A percentile compares a stretch with the other conserved stretches of the same genome.
Conservation (phyloP, 345 rosid genomes). For the Sisymbrium irio region DNA sequence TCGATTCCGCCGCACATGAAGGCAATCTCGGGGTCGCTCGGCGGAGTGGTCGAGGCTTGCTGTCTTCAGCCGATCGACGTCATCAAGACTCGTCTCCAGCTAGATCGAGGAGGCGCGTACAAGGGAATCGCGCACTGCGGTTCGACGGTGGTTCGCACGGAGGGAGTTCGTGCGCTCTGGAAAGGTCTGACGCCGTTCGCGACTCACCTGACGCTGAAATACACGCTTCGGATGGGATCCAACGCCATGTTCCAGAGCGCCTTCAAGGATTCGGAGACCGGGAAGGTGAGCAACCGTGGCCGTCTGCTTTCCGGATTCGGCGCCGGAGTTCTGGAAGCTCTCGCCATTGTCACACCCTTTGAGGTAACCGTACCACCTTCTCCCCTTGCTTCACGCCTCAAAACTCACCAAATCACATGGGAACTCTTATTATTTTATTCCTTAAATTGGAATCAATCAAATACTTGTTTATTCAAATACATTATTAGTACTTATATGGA, state of each 20-base stretch:
- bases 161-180: conserved; percentile 91
- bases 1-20: conserved; percentile 84
- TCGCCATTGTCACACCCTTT: conserved; percentile 88
- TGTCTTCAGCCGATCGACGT: conserved; percentile 96
- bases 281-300: conserved; percentile 57
- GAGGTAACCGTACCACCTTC: conserved; percentile 49
- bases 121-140: conserved; percentile 87
- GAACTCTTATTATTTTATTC: background rate
- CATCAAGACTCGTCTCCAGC: conserved; percentile 88
- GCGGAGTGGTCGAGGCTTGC: conserved; percentile 86
- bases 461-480: background rate
- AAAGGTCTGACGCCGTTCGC: conserved; percentile 95
- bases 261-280: conserved; percentile 77
- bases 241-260: conserved; percentile 73
- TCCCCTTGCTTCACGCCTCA: background rate
- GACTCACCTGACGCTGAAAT: conserved; percentile 86
- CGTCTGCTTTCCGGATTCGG: conserved; percentile 80
- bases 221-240: conserved; percentile 90
- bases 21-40: conserved; percentile 84
- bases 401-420: conserved; percentile 5
- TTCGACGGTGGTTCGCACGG: conserved; percentile 53
- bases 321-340: conserved; percentile 95
- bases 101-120: conserved; percentile 63
- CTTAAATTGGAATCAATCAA: background rate
- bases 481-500: too few relatives aligned